These are phyloP conservation scores for Sarocladium strictum DNA, from an alignment of 2,329 filamentous ascomycete genomes.

Conservation along the genomic window DNA sequence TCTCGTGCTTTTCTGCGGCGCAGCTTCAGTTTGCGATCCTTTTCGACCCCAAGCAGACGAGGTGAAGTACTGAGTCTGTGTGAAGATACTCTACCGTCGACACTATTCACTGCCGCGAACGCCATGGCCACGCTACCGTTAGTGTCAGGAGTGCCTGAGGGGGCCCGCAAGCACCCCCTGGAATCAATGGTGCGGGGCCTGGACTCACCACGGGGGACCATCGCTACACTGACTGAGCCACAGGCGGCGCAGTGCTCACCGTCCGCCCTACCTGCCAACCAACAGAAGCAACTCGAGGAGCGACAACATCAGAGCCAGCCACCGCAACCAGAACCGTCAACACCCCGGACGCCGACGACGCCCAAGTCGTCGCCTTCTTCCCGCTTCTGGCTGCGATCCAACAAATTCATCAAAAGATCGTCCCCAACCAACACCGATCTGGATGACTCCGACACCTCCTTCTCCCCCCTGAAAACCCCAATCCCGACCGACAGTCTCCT, in stretches of 20 bases:
- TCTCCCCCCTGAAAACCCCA: slow-evolving; percentile 46
- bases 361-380: slow-evolving; percentile 7
- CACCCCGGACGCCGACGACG: neutral
- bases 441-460: slow-evolving; percentile 27
- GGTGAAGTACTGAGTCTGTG: neutral
- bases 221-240: slow-evolving; percentile 1
- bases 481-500: slow-evolving; percentile 52
- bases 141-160: neutral
- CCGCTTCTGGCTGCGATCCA: slow-evolving; percentile 2
- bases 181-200: slow-evolving; percentile 21
- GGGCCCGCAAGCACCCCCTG: neutral
- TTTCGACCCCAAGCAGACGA: neutral
- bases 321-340: neutral
- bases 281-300: neutral
- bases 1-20: neutral
- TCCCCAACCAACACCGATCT: slow-evolving; percentile 14
- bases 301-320: slow-evolving; percentile 10
- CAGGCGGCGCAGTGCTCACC: neutral
- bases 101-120: neutral
- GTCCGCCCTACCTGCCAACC: neutral
- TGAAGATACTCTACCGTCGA: neutral
- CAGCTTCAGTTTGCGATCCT: slow-evolving; percentile 3
- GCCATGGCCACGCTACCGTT: neutral
- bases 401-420: neutral
- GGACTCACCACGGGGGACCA: slow-evolving; percentile 16